These are phyloP conservation scores for Syncephalis fuscata DNA, from an alignment of 371 early-diverging fungal species.

Conservation along the genomic window DNA sequence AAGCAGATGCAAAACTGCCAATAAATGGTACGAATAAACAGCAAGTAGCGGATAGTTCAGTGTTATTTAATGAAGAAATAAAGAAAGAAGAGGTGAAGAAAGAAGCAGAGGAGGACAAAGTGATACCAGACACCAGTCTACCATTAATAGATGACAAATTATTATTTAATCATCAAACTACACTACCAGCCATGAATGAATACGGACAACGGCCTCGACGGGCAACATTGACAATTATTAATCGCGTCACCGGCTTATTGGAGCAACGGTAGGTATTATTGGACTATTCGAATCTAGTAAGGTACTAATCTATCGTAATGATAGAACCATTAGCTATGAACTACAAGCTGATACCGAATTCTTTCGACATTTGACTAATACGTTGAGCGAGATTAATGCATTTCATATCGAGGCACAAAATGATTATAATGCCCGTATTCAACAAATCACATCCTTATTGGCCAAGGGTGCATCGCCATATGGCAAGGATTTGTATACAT, in stretches of 20 bases:
- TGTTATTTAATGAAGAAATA: neutral
- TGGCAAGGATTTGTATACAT: conserved; percentile 45
- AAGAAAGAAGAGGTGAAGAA: neutral
- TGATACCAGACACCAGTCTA: no score
- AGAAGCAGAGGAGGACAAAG: no score
- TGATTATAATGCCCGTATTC: conserved; percentile 24
- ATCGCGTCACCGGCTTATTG: neutral
- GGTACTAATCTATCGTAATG: neutral
- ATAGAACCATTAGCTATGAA: conserved; percentile 28
- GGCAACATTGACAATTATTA: neutral
- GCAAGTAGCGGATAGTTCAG: neutral
- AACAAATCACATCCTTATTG: conserved; percentile 23
- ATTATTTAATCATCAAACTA: neutral
- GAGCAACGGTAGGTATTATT: neutral
- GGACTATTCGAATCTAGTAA: neutral
- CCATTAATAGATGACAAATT: no score
- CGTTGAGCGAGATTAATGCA: conserved; percentile 19
- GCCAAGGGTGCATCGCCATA: conserved; percentile 31
- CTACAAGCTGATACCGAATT: conserved; percentile 38
- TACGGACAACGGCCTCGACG: neutral
- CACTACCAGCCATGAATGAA: neutral
- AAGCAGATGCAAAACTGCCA: no score
- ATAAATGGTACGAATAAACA: neutral
- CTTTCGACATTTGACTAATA: conserved; percentile 29
- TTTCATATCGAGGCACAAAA: conserved; percentile 18